These are phyloP conservation scores for Dactylorhiza incarnata DNA, from an alignment of 106 monocot species.

Conservation along the genomic window DNA sequence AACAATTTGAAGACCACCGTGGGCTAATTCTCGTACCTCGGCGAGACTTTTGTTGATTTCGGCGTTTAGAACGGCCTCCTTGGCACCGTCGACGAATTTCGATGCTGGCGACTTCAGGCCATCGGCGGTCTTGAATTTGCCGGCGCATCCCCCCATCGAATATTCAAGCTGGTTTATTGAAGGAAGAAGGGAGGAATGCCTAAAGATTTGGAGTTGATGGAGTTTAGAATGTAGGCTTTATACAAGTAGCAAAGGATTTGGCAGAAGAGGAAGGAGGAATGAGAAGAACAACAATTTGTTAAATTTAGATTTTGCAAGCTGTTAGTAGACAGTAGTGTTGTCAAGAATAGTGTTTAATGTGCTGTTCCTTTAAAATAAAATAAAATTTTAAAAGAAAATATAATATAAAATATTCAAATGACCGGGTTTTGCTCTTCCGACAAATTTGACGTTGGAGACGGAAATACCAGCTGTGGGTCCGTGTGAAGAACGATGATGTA, in stretches of 20 bases:
- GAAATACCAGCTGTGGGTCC: too few relatives aligned
- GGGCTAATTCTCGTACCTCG: background rate
- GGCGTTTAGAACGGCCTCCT: background rate
- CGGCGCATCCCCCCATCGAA: background rate
- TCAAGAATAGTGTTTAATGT: background rate
- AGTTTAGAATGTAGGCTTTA: background rate
- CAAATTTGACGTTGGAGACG: too few relatives aligned
- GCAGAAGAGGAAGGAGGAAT: background rate
- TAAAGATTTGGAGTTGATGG: background rate
- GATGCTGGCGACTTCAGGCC: background rate
- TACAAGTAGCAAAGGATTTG: background rate
- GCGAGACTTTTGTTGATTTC: background rate
- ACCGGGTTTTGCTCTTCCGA: background rate
- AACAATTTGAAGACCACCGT: background rate
- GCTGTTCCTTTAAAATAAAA: background rate
- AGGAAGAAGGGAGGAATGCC: background rate
- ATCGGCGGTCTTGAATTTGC: background rate
- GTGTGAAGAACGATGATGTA: too few relatives aligned
- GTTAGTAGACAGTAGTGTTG: background rate
- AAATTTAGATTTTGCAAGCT: background rate
- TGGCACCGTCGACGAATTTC: background rate
- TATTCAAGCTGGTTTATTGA: background rate
- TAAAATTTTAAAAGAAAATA: background rate
- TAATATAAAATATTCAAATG: background rate
- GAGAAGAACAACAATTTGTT: background rate